Base-by-base conservation (phyloP, 2,329 filamentous ascomycete species). In the Dactylonectria estremocensis region DNA sequence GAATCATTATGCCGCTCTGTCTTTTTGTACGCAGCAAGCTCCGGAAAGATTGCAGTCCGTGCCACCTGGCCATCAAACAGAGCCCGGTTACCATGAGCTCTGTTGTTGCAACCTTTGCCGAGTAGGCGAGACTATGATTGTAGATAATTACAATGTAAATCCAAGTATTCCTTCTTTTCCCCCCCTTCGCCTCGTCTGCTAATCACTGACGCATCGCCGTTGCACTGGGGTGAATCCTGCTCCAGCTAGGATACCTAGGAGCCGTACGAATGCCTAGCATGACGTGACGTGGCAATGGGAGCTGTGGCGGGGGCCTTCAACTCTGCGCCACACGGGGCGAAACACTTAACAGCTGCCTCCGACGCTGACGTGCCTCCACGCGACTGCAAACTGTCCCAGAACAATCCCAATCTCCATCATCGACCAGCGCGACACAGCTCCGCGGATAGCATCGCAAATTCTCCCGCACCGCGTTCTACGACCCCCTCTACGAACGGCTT, bases 361-460 rank as follows among this genome's bases (percentile, higher is more conserved):
- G 69, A 37, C 70, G 72, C 73, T 74, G 72, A 74, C 74, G 70
- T 73, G 73, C 73, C 64, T 68, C 28, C 54, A 37, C 59, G 66
- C 54, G 64, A 65, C 66, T 71, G 74, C 71, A 73, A 75, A 74
- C 68, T 76, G 69, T 76, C 74, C 74, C 70, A 49, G 67, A 48
- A 58, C 57, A 57, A 64, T 63, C 67, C 67, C 52, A 66, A 67
- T 71, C 59, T 55, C 53, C 58, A 68, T 67, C 67, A 66, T 63
- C 49, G 59, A 49, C 64, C 43, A 66, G 22, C 24, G 11, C 49
- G 37, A 64, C 52, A 46, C 50, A 35, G 24, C 50, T 58, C 46
- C n/a, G 40, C 48, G 35, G 55, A 37, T 63, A 52, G 68, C 58
- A 66, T 64, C 67, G 55, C 50, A 45, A 61, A 50, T 62, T 50